Conservation (phyloP, 2,329 filamentous ascomycete species). For the Aureobasidium sp. region DNA sequence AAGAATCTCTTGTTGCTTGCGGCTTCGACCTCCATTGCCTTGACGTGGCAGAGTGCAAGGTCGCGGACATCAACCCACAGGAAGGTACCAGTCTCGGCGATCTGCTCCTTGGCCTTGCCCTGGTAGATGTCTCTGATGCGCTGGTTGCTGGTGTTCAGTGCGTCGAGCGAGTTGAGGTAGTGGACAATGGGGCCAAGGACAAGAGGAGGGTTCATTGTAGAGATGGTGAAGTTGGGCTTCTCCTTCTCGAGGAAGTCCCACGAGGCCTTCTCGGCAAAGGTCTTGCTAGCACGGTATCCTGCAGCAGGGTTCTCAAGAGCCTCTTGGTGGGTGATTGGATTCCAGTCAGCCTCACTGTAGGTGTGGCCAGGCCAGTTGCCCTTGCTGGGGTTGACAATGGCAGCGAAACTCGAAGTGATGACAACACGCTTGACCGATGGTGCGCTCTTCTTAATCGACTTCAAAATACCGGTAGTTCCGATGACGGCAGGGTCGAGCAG, state of each 20-base stretch:
- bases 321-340: conserved; percentile 47
- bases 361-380: conserved; percentile 42
- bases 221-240: conserved; percentile 43
- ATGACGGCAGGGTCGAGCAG: conserved; percentile 56
- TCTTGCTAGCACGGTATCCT: conserved; percentile 51
- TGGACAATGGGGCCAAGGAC: conserved; percentile 47
- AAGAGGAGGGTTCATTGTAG: conserved; percentile 45
- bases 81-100: conserved; percentile 51
- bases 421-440: conserved; percentile 67
- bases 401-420: conserved; percentile 63
- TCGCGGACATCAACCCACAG: conserved; percentile 45
- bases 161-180: conserved; percentile 55
- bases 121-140: conserved; percentile 57
- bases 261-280: conserved; percentile 51
- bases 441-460: conserved; percentile 53
- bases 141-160: conserved; percentile 66
- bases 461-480: conserved; percentile 56
- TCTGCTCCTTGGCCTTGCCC: conserved; percentile 52
- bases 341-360: conserved; percentile 52
- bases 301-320: conserved; percentile 36
- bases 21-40: conserved; percentile 48
- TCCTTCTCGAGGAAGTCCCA: conserved; percentile 48
- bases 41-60: conserved; percentile 57
- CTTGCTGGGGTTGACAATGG: conserved; percentile 52
- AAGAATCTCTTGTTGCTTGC: conserved; percentile 59